Conservation (phyloP, 441 rosid genomes). For the Capsella rubella region DNA sequence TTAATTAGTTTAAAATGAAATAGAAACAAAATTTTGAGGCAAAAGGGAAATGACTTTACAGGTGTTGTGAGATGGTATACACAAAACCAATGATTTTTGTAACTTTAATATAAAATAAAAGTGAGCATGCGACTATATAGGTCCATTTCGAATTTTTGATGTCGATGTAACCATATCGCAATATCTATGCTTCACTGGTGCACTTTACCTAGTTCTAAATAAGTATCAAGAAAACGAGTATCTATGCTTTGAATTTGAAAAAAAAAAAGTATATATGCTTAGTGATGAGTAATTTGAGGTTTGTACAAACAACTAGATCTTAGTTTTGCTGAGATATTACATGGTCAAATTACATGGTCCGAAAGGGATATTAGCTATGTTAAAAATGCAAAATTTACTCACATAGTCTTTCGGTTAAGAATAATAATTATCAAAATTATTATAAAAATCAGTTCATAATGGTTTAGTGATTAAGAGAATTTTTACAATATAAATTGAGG, state of each 20-base stretch:
- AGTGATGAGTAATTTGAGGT: neutral
- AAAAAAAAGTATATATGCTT: neutral
- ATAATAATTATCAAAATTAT: neutral
- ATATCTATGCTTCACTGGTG: neutral
- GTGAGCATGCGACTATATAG: slow-evolving; percentile 22
- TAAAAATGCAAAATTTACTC: neutral
- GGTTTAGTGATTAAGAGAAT: neutral
- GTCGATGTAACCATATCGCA: slow-evolving; percentile 24
- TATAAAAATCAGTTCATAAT: neutral
- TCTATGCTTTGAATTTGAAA: neutral
- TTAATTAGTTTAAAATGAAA: neutral
- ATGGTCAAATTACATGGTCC: neutral
- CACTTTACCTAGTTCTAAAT: neutral
- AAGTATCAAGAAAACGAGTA: neutral
- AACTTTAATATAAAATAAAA: neutral
- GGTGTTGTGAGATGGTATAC: slow-evolving; percentile 35
- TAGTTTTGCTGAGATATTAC: neutral
- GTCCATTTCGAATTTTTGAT: slow-evolving; percentile 30
- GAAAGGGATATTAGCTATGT: neutral
- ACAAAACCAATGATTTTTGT: slow-evolving; percentile 20
- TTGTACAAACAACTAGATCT: slow-evolving; percentile 7
- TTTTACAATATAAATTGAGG: neutral
- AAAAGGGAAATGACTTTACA: slow-evolving; percentile 39
- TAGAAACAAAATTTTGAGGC: neutral
- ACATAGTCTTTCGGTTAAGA: neutral